Conservation (phyloP, 2,329 filamentous ascomycete species). For the Exophiala alcalophila region DNA sequence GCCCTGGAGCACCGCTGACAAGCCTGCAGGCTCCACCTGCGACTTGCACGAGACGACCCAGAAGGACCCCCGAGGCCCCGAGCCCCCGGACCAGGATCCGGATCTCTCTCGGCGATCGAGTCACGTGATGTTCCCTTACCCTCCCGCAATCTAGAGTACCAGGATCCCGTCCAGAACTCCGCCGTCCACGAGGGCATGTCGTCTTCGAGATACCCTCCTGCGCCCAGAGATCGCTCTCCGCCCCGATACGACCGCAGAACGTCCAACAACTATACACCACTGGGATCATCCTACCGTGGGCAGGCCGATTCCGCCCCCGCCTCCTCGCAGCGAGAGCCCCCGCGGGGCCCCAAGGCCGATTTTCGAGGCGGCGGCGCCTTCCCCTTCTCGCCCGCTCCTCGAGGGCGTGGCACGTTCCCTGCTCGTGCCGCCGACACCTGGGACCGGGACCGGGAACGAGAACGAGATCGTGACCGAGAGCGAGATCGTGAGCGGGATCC, state of each 20-base stretch:
- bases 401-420: slow-evolving; percentile 59
- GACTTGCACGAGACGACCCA: too few relatives aligned
- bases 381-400: slow-evolving; percentile 24
- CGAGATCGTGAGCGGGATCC: slow-evolving; percentile 42
- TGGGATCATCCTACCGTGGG: slow-evolving; percentile 49
- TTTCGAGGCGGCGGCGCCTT: slow-evolving; percentile 54
- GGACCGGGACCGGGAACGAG: slow-evolving; percentile 18
- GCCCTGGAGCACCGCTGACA: too few relatives aligned
- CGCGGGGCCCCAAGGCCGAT: slow-evolving; percentile 75
- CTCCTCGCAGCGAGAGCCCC: slow-evolving; percentile 64
- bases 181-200: too few relatives aligned
- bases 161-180: too few relatives aligned
- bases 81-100: too few relatives aligned
- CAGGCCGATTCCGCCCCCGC: slow-evolving; percentile 60
- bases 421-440: slow-evolving; percentile 53
- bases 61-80: too few relatives aligned
- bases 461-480: slow-evolving; percentile 43
- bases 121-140: too few relatives aligned
- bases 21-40: too few relatives aligned
- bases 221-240: slow-evolving; percentile 63
- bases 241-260: slow-evolving; percentile 72
- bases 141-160: too few relatives aligned
- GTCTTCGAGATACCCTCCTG: slow-evolving; percentile 52
- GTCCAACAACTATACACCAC: slow-evolving; percentile 59
- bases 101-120: too few relatives aligned